A percentile compares a stretch with the other conserved stretches of the same genome.
phyloP scores from a whole-genome alignment of 257 asterid species.

The Lycium barbarum region DNA sequence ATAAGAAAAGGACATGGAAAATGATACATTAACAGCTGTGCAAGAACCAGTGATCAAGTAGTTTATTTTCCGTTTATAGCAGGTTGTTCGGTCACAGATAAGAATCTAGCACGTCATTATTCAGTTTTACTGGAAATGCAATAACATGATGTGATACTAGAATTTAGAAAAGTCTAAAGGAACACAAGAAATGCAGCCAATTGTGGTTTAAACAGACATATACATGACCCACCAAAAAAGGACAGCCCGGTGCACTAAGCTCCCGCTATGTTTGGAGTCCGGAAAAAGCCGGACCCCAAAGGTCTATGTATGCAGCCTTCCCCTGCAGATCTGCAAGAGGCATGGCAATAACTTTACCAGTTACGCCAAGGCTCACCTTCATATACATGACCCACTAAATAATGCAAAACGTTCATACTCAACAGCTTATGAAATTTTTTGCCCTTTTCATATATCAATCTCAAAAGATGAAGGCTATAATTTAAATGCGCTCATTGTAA shows the following conservation, averaged over 20 bases:
- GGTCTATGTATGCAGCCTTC: too few species aligned
- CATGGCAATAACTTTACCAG: too few species aligned
- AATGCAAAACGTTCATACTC: background rate
- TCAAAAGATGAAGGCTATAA: background rate
- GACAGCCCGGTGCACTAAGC: too few species aligned
- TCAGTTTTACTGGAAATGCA: background rate
- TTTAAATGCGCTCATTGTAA: background rate
- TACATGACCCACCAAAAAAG: background rate
- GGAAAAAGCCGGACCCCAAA: too few species aligned
- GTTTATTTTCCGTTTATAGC: background rate
- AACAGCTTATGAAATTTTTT: background rate
- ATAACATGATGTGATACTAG: background rate
- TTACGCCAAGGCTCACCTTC: background rate
- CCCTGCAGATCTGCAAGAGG: too few species aligned
- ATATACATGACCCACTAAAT: background rate
- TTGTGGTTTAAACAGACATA: background rate
- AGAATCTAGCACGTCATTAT: background rate
- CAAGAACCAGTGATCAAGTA: background rate
- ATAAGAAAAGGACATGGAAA: background rate
- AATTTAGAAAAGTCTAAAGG: background rate
- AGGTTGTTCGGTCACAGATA: background rate
- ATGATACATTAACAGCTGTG: background rate
- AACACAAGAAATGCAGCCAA: background rate
- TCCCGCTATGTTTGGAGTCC: too few species aligned
- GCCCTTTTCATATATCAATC: background rate